Percentiles rank a stretch among this genome's conserved stretches.
These are phyloP conservation scores for Dentipellis fragilis DNA, from an alignment of 768 basidiomycete species.

Conservation along the genomic window DNA sequence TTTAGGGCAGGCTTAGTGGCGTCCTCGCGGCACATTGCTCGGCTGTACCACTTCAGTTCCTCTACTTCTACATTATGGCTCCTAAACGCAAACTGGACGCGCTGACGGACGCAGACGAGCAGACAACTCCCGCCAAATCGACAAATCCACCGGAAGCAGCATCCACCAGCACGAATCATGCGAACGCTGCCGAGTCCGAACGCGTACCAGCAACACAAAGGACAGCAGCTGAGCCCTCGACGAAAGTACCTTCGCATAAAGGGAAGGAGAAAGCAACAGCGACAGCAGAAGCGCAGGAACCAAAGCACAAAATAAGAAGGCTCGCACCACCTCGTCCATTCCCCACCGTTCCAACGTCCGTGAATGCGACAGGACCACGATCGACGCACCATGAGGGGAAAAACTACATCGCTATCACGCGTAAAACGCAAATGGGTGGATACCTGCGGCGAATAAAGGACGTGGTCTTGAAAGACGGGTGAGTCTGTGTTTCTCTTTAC, in stretches of 20 bases:
- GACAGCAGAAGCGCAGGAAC: background rate
- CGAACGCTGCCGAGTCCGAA: background rate
- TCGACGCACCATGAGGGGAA: slow-evolving; percentile 75
- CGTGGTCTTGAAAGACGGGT: slow-evolving; percentile 65
- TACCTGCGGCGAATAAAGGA: slow-evolving; percentile 76
- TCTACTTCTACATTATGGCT: background rate
- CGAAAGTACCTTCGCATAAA: background rate
- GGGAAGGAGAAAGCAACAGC: slow-evolving; percentile 4
- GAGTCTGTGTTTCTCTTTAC: slow-evolving; percentile 13
- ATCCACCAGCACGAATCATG: background rate
- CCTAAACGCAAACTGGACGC: background rate
- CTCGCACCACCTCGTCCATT: slow-evolving; percentile 68
- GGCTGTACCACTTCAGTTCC: background rate
- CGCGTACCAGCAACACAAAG: background rate
- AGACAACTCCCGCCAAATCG: background rate
- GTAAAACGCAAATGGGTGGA: slow-evolving; percentile 59
- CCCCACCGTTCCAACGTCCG: slow-evolving; percentile 65
- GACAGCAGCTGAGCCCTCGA: background rate
- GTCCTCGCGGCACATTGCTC: background rate
- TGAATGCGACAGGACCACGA: slow-evolving; percentile 70
- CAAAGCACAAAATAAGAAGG: slow-evolving; percentile 40
- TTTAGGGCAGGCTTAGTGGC: background rate
- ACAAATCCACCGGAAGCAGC: background rate
- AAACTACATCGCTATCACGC: slow-evolving; percentile 71
- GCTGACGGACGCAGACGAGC: background rate